Evolutionary conservation across 495 filamentous ascomycete genomes (phyloP).

Genomic region (Diplogelasinospora grovesii): DNA sequence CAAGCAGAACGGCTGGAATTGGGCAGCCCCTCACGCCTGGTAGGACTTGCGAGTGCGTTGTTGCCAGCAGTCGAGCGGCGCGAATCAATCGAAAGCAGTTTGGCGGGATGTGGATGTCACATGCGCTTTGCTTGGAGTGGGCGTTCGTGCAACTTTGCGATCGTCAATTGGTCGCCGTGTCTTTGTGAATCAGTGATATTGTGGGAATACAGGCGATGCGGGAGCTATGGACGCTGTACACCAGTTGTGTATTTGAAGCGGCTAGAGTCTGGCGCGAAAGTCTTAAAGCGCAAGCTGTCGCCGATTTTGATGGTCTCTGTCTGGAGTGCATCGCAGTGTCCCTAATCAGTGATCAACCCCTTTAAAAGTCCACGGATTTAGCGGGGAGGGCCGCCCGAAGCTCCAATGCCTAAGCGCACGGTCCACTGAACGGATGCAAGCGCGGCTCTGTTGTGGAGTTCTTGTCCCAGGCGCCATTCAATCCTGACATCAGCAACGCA

Average conservation of each 20-base stretch:
- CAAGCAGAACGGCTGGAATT: too few relatives aligned
- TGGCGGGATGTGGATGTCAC: slow-evolving; percentile 5
- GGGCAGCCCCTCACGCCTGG: slow-evolving; percentile 16
- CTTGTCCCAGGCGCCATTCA: slow-evolving; percentile 10
- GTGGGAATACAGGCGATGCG: neutral
- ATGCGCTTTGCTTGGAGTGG: slow-evolving; percentile 3
- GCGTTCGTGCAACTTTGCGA: neutral
- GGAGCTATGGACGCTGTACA: neutral
- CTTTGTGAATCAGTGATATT: too few relatives aligned
- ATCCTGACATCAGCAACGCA: slow-evolving; percentile 14
- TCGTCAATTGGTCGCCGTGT: slow-evolving; percentile 5
- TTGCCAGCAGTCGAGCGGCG: neutral
- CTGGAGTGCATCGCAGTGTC: neutral
- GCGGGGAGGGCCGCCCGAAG: neutral
- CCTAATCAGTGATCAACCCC: slow-evolving; percentile 4
- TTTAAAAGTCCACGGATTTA: slow-evolving; percentile 3
- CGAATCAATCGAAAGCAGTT: neutral
- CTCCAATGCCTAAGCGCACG: slow-evolving; percentile 1
- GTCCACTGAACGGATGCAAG: slow-evolving; percentile 12
- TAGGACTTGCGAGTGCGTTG: neutral
- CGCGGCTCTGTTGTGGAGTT: neutral
- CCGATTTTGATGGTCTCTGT: neutral
- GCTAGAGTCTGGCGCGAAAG: too few relatives aligned
- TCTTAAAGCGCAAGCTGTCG: neutral
- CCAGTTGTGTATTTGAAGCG: too few relatives aligned